Evolutionary conservation across 106 monocot species (phyloP).

Genomic region (Apostasia shenzhenica): DNA sequence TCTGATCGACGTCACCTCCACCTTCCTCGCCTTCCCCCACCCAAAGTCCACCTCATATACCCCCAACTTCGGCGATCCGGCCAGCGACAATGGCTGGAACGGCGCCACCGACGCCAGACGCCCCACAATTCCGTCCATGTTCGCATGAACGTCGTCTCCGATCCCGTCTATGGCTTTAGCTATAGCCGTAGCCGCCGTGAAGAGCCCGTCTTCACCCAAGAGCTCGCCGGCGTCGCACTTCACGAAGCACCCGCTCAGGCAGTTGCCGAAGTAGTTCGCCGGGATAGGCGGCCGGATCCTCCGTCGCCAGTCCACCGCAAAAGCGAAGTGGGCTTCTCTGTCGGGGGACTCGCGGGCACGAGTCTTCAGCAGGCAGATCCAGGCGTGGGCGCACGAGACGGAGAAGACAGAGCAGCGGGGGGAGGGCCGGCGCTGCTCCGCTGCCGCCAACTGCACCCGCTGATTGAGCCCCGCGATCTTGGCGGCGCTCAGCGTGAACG

Average conservation of each 20-base stretch:
- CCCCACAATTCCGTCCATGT: background rate
- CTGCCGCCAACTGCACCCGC: background rate
- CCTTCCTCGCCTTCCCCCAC: constrained; percentile 19
- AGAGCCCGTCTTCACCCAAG: constrained; percentile 1
- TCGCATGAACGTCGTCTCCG: background rate
- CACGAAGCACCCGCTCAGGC: constrained; percentile 6
- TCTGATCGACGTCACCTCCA: constrained; percentile 14
- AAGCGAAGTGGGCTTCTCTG: background rate
- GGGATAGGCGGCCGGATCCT: constrained; percentile 19
- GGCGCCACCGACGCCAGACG: background rate
- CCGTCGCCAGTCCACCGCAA: constrained; percentile 9
- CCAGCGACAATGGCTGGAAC: background rate
- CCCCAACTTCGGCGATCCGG: constrained; percentile 18
- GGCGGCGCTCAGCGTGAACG: background rate
- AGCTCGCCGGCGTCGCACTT: constrained; percentile 7
- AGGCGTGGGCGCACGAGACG: constrained; percentile 13
- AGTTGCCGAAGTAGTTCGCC: constrained; percentile 27
- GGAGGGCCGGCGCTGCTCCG: background rate
- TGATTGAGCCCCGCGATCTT: background rate
- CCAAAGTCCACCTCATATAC: constrained; percentile 17
- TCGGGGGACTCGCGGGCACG: background rate
- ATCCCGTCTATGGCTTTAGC: constrained; percentile 5
- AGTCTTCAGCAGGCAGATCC: constrained; percentile 12
- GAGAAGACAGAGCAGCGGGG: constrained; percentile 14
- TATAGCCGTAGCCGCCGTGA: constrained; percentile 8